Evolutionary conservation across 1,284 basidiomycete genomes (phyloP).

Genomic region (Fomitopsis palustris): DNA sequence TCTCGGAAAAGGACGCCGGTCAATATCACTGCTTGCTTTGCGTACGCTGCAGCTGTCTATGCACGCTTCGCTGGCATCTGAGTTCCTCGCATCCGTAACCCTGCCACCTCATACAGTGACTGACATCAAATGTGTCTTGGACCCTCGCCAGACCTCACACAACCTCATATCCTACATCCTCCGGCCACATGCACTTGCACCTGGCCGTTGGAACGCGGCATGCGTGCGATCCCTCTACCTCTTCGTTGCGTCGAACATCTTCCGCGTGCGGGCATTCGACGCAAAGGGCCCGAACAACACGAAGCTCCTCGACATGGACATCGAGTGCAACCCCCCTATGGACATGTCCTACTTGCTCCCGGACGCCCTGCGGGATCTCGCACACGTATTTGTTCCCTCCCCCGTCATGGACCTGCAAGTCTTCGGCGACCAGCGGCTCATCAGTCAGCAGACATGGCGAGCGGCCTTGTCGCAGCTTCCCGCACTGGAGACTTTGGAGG

Average conservation of each 20-base stretch:
- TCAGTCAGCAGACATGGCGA: not conserved
- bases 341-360: constrained; percentile 7
- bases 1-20: not conserved
- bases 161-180: not conserved
- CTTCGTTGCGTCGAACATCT: constrained; percentile 7
- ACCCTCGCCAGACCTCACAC: not conserved
- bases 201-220: not conserved
- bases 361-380: constrained; percentile 1
- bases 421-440: not conserved
- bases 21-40: not conserved
- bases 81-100: not conserved
- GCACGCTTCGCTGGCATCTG: not conserved
- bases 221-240: constrained; percentile 2
- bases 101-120: not conserved
- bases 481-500: not conserved
- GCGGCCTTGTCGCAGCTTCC: not conserved
- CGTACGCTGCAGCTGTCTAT: not conserved
- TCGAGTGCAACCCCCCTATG: constrained; percentile 4
- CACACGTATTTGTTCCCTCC: not conserved
- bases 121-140: not conserved
- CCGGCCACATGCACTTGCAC: not conserved
- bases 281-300: not conserved
- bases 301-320: constrained; percentile 3
- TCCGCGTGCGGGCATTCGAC: constrained; percentile 2
- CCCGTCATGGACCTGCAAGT: constrained; percentile 1